A percentile compares a stretch with the other conserved stretches of the same genome.
Evolutionary conservation across 371 early-diverging fungal species (phyloP).

Genomic region (Lichtheimia ramosa): DNA sequence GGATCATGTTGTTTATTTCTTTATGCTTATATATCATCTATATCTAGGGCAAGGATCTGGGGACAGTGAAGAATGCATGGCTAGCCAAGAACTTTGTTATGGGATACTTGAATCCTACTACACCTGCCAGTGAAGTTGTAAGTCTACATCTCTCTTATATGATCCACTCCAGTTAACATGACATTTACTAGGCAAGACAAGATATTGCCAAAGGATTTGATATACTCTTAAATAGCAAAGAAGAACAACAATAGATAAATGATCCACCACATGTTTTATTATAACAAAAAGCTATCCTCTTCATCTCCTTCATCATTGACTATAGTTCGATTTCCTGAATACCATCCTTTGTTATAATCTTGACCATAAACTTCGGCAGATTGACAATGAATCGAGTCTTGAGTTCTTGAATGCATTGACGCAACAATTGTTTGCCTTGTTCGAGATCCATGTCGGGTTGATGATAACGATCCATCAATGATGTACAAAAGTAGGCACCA

Average conservation of each 20-base stretch:
- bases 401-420: constrained; percentile 86
- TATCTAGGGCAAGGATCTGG: constrained; percentile 52
- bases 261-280: neutral
- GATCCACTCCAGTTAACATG: neutral
- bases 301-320: neutral
- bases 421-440: constrained; percentile 78
- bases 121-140: constrained; percentile 53
- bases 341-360: constrained; percentile 87
- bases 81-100: constrained; percentile 63
- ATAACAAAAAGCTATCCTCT: no score
- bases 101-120: constrained; percentile 59
- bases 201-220: constrained; percentile 30
- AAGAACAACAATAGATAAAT: neutral
- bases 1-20: neutral
- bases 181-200: constrained; percentile 15
- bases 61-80: constrained; percentile 58
- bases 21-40: neutral
- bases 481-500: constrained; percentile 87
- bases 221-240: constrained; percentile 10
- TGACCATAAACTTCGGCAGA: constrained; percentile 79
- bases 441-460: constrained; percentile 79
- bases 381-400: constrained; percentile 87
- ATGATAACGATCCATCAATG: constrained; percentile 94
- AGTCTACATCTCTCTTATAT: neutral
- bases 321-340: constrained; percentile 62